Evolutionary conservation across 139 green algal species (phyloP).

Genomic region (Picochlorum sp.): DNA sequence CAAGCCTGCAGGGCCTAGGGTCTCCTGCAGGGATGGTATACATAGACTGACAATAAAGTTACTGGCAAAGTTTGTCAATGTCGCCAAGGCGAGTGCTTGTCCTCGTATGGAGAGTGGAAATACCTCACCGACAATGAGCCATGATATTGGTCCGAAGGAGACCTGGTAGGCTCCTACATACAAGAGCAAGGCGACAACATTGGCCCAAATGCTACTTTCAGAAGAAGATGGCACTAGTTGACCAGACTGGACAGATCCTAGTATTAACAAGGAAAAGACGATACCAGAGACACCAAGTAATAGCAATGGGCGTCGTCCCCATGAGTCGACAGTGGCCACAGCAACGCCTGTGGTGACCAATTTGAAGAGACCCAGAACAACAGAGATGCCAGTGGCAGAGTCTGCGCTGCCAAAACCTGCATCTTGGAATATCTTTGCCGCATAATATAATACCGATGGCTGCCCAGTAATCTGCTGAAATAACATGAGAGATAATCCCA

Average conservation of each 20-base stretch:
- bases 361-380: conserved; percentile 82
- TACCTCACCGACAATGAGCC: conserved; percentile 79
- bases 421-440: conserved; percentile 52
- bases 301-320: conserved; percentile 75
- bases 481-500: conserved; percentile 66
- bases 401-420: conserved; percentile 51
- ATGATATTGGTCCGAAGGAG: conserved; percentile 87
- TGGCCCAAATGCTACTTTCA: conserved; percentile 30
- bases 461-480: conserved; percentile 91
- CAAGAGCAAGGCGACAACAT: conserved; percentile 66
- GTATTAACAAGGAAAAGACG: conserved; percentile 46
- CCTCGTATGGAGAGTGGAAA: conserved; percentile 71
- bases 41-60: conserved; percentile 76
- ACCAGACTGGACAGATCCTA: conserved; percentile 32
- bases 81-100: conserved; percentile 74
- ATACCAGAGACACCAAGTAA: conserved; percentile 68
- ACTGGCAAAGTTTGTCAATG: conserved; percentile 81
- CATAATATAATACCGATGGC: conserved; percentile 89
- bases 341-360: conserved; percentile 77
- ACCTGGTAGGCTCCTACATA: conserved; percentile 89
- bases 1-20: conserved; percentile 49
- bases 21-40: conserved; percentile 56
- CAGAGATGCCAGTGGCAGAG: conserved; percentile 48
- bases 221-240: conserved; percentile 11
- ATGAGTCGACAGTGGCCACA: conserved; percentile 63